phyloP scores from a whole-genome alignment of 805 yeast species.

The Priceomyces medius region DNA sequence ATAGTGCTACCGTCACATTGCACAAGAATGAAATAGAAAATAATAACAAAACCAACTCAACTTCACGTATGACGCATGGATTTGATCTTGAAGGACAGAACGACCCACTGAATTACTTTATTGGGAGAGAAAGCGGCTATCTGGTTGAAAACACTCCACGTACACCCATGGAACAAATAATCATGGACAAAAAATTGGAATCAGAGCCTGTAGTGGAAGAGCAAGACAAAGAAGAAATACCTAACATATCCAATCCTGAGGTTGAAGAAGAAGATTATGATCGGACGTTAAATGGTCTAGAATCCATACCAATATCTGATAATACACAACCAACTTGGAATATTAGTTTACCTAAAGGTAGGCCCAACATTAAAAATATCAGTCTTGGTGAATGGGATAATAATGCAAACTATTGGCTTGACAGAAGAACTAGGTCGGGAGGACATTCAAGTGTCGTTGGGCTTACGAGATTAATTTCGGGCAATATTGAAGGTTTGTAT shows the following conservation, averaged over 20 bases:
- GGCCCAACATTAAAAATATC: conserved; percentile 16
- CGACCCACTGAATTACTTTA: too few relatives aligned
- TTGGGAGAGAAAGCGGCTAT: too few relatives aligned
- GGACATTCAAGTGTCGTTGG: conserved; percentile 19
- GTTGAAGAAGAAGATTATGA: conserved; percentile 14
- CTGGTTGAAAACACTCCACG: not conserved
- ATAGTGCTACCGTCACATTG: too few relatives aligned
- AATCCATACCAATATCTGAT: conserved; percentile 22
- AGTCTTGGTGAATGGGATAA: conserved; percentile 35
- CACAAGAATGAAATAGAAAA: too few relatives aligned
- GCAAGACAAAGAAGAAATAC: too few relatives aligned
- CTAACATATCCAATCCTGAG: too few relatives aligned
- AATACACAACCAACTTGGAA: conserved; percentile 7
- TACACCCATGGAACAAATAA: not conserved
- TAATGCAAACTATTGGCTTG: conserved; percentile 23
- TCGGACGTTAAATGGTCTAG: conserved; percentile 23
- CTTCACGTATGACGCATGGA: too few relatives aligned
- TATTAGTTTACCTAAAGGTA: conserved; percentile 2
- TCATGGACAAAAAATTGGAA: conserved; percentile 1
- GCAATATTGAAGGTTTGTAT: conserved; percentile 11
- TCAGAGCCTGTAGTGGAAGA: too few relatives aligned
- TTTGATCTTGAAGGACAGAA: too few relatives aligned
- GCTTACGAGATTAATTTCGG: conserved; percentile 18
- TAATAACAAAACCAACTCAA: too few relatives aligned
- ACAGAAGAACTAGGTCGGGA: conserved; percentile 21